A percentile compares a stretch with the other conserved stretches of the same genome.
phyloP scores from a whole-genome alignment of 805 yeast genomes.

The Blastobotrys attinorum region DNA sequence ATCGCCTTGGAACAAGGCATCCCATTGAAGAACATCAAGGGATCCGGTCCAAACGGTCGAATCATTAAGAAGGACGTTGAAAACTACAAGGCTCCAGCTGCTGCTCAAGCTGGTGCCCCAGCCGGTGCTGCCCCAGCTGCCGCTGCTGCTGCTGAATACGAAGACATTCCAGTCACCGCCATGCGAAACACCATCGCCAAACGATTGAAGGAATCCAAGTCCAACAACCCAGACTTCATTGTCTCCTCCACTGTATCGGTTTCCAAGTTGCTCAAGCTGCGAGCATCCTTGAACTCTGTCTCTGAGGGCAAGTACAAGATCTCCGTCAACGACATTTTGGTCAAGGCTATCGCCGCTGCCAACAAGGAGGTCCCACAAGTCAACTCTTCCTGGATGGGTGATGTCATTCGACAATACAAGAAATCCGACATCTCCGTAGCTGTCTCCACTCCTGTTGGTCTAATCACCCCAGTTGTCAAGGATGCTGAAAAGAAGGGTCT shows the following conservation, averaged over 20 bases:
- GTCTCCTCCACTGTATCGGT: constrained; percentile 84
- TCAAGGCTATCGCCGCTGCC: constrained; percentile 92
- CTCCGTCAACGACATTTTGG: constrained; percentile 87
- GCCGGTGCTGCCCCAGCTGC: constrained; percentile 35
- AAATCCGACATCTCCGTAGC: constrained; percentile 97
- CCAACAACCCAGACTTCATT: constrained; percentile 83
- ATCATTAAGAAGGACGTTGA: constrained; percentile 88
- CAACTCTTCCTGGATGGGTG: constrained; percentile 90
- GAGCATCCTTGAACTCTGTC: constrained; percentile 78
- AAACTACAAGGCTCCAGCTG: constrained; percentile 42
- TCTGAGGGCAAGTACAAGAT: constrained; percentile 83
- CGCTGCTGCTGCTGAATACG: constrained; percentile 52
- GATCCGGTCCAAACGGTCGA: constrained; percentile 95
- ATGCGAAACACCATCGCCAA: constrained; percentile 94
- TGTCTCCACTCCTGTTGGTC: constrained; percentile 96
- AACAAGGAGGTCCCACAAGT: constrained; percentile 85
- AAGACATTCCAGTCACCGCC: constrained; percentile 76
- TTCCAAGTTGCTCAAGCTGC: constrained; percentile 80
- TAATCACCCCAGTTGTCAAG: constrained; percentile 92
- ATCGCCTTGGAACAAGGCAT: constrained; percentile 90
- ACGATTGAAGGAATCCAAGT: constrained; percentile 81
- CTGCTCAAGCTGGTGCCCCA: constrained; percentile 32
- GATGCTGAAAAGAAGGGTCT: constrained; percentile 85
- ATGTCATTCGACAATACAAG: constrained; percentile 84
- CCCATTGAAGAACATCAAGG: constrained; percentile 73